Base-by-base conservation (phyloP, 2,329 filamentous ascomycete genomes). In the Calonectria henricotiae region DNA sequence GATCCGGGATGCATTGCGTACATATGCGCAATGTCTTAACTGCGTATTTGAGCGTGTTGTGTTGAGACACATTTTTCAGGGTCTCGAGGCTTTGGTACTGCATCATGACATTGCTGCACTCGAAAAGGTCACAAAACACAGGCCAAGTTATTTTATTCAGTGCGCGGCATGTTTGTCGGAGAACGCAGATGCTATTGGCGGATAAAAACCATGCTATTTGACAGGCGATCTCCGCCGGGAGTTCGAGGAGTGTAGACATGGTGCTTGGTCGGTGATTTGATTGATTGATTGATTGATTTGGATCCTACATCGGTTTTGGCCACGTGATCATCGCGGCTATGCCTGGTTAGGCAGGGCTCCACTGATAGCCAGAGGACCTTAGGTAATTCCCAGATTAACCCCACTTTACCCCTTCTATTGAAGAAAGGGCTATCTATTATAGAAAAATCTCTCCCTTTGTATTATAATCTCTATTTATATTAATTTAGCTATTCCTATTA, bases 81-180 rank as follows among this genome's bases (percentile, higher is more conserved):
- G 37, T 58, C 12, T 20, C 51, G 20, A 58, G 7, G 32, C 51
- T 58, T 3, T 39, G n/a, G 6, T 12, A 12, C 30, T 58, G 51
- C 8, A 58, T 9, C 51, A 58, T 58, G 13, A 58, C 51, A 39
- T 58, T 58, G 12, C 51, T 32, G 32, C 6, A 35, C 51, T 39
- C 32, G 20, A 58, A 58, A 12, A 39, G 51, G 20, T 12, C n/a
- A 15, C 23, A 15, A 25, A 58, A 58, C 5, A 25, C 3, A 12
- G 51, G 51, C 51, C 51, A 58, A 9, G 32, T 39, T 58, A 58
- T 58, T 39, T 58, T n/a, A 41, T 58, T 39, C 2, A 58, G 20
- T 4, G 12, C 35, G 20, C 32, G 51, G 32, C 51, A 39, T 1
- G 51, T 58, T 23, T 58, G 35, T 11, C 51, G 51, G 12, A 58